Evolutionary conservation across 2,329 filamentous ascomycete genomes (phyloP), one percentile per base, ranked within the genome.

Genomic region (Microcyclosporella mali): DNA sequence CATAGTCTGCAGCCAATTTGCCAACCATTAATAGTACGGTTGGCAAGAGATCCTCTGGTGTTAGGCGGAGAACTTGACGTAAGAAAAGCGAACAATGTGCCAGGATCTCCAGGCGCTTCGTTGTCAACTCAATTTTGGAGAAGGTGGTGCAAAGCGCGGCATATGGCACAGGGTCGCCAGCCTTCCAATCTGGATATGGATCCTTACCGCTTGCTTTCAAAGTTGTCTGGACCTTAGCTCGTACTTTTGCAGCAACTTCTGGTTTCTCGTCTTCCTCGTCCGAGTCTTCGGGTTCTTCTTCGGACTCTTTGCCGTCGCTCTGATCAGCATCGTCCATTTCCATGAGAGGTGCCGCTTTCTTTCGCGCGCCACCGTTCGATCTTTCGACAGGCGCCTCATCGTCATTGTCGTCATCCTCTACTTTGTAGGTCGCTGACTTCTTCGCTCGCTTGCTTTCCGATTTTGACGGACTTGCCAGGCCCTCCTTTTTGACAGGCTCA

Each of bases 21-120:
- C 95, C 95, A 65, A 95, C 86, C 92, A 98, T 97, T 21, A 98
- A 78, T 50, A 95, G 74, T 17, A 97, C 82, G 0, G 88, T 95
- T 0, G 89, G 82, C 2, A 95, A 75, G 15, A 98, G 74, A 61
- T 98, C 92, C 12, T 82, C 74, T 0, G 92, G 92, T 0, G 88
- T 95, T 28, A 98, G 72, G 14, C 90, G 80, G 55, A 97, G 75
- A n/a, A 98, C 90, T 67, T 98, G 92, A 27, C 87, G 84, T 37
- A 98, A 74, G 62, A 98, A 97, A 1, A 88, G 74, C 1, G 89
- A 85, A 66, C 89, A 95, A 62, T 95, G 83, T 14, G 89, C 85
- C 53, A 85, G 78, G 50, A 98, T 98, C 48, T 88, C 74, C 33
- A 98, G 69, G 41, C 92, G 80, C 63, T 97, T 97, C 4, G 86